These are phyloP conservation scores for Fusarium guadeloupense DNA, from an alignment of 2,329 filamentous ascomycete species.

Conservation along the genomic window DNA sequence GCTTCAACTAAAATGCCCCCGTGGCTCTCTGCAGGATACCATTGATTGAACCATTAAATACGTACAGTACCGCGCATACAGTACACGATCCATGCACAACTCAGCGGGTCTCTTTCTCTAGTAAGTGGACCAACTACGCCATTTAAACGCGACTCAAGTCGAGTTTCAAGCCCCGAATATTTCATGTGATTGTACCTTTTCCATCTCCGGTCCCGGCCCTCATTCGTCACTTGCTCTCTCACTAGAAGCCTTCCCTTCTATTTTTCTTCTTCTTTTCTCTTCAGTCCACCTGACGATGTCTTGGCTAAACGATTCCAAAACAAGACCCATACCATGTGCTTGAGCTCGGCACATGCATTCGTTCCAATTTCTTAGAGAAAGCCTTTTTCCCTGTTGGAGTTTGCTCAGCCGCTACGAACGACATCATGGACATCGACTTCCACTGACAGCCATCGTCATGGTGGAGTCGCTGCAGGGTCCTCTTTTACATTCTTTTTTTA, in stretches of 20 bases:
- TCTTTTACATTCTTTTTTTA: slow-evolving; percentile 27
- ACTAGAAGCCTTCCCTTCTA: slow-evolving; percentile 14
- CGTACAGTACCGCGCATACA: slow-evolving; percentile 10
- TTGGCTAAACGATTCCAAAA: not conserved
- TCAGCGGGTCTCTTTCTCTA: slow-evolving; percentile 3
- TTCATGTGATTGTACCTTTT: slow-evolving; percentile 27
- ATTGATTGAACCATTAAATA: slow-evolving; percentile 23
- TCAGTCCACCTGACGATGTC: slow-evolving; percentile 20
- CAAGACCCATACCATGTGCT: not conserved
- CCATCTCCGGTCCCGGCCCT: slow-evolving; percentile 19
- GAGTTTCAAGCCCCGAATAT: slow-evolving; percentile 2
- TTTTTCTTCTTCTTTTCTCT: slow-evolving; percentile 4
- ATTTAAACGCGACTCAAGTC: slow-evolving; percentile 23
- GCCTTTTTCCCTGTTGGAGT: slow-evolving; percentile 5
- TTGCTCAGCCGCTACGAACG: slow-evolving; percentile 12
- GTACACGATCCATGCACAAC: slow-evolving; percentile 19
- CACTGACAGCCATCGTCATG: slow-evolving; percentile 31
- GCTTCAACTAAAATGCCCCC: slow-evolving; percentile 21
- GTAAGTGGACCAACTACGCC: slow-evolving; percentile 27
- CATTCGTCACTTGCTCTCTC: slow-evolving; percentile 11
- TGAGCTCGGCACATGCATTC: not conserved
- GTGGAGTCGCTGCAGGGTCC: slow-evolving; percentile 37
- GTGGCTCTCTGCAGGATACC: slow-evolving; percentile 29
- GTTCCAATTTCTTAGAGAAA: slow-evolving; percentile 4
- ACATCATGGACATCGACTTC: slow-evolving; percentile 6